Evolutionary conservation across 495 filamentous ascomycete species (phyloP), one percentile per base, ranked within the genome.

Genomic region (Neurospora intermedia): DNA sequence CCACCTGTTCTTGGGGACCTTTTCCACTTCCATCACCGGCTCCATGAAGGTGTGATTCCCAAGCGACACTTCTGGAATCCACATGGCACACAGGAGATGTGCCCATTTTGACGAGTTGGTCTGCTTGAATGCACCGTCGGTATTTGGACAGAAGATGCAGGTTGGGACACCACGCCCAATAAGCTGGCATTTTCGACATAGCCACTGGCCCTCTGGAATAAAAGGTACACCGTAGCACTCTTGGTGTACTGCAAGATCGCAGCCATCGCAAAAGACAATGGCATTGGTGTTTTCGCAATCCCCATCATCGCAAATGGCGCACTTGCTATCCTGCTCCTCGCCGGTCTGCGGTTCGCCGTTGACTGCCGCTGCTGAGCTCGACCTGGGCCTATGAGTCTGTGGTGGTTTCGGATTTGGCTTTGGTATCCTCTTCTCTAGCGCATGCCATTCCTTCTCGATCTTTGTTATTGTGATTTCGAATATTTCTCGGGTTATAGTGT

Each of bases 281-380:
- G 96, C 96, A 81, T 99, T 99, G n/a, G 94, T 94, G 80, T 98
- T 99, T 83, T 98, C 96, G 77, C 96, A 98, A 77, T 99, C 96
- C 40, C 96, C 96, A 79, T 98, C 96, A 79, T 98, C 96, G 76
- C 96, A 99, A 69, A 99, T 96, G 41, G 92, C 95, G 78, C 96
- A 99, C 80, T 98, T 98, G 80, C 90, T 97, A 76, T 98, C 96
- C 77, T 97, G 95, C 78, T 98, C 96, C 80, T 97, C 96, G 35
- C 94, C 94, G 4, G 89, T 92, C 71, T 89, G 90, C 23, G 91
- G 89, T 81, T 97, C 95, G 42, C 94, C 94, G 82, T 96, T 97
- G 38, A 97, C 93, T 38, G 93, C 94, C 13, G 92, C 94, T 45
- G 93, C 94, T 16, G 94, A 97, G 80, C 94, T 96, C 69, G 94